Percentiles rank a stretch among this genome's conserved stretches.
phyloP scores from a whole-genome alignment of 805 yeast genomes.

The Ogataea glucozyma region DNA sequence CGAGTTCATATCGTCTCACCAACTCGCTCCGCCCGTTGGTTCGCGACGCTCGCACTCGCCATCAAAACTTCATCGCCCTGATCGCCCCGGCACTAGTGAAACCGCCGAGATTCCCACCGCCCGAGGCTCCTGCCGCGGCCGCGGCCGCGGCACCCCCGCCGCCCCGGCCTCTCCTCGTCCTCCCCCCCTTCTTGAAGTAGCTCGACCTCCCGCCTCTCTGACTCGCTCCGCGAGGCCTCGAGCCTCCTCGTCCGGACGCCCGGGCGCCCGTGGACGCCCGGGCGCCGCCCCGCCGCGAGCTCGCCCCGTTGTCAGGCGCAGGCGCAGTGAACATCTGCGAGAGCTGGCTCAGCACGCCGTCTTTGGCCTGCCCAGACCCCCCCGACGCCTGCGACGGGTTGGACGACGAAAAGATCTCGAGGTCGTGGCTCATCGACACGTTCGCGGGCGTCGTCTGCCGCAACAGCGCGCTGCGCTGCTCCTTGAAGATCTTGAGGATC shows the following conservation, averaged over 20 bases:
- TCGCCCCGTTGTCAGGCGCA: constrained; percentile 3
- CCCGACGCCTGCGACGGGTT: constrained; percentile 17
- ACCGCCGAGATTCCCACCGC: constrained; percentile 1
- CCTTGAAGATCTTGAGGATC: constrained; percentile 26
- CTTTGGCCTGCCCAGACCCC: constrained; percentile 12
- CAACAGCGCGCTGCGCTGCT: constrained; percentile 16
- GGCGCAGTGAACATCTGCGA: constrained; percentile 17
- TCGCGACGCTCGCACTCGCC: too few relatives aligned
- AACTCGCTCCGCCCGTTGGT: too few relatives aligned
- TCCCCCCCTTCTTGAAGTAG: constrained; percentile 9
- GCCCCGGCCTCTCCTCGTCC: constrained; percentile 9
- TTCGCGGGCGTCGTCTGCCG: constrained; percentile 3
- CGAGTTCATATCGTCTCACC: too few relatives aligned
- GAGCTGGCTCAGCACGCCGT: constrained; percentile 17
- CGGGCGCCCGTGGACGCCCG: not conserved
- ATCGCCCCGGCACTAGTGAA: constrained; percentile 9
- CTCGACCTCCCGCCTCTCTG: constrained; percentile 17
- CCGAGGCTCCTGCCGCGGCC: not conserved
- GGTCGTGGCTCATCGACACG: constrained; percentile 6
- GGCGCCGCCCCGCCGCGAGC: not conserved
- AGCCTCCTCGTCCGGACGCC: not conserved
- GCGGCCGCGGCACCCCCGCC: not conserved
- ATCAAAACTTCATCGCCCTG: constrained; percentile 23
- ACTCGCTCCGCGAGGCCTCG: constrained; percentile 12
- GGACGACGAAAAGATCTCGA: constrained; percentile 23